These are phyloP conservation scores for Dictyostelium capitatum DNA, from an alignment of 78 protist species.

Conservation along the genomic window DNA sequence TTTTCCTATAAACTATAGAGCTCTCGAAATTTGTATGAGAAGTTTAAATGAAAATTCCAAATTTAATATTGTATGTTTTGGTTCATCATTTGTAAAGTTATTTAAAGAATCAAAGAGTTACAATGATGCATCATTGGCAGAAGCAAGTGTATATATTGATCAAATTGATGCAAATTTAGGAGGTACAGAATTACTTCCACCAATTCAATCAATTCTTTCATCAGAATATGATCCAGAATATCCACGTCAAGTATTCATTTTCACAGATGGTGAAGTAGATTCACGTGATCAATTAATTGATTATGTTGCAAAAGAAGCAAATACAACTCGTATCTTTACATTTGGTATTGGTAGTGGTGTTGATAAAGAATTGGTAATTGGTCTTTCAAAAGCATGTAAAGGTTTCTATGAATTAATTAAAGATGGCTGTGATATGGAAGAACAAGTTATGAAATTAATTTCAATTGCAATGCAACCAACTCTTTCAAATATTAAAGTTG, in stretches of 20 bases:
- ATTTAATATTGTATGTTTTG: constrained; percentile 76
- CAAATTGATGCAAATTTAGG: constrained; percentile 69
- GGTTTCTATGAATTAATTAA: constrained; percentile 70
- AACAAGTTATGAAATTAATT: constrained; percentile 45
- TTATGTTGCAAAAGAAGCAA: constrained; percentile 58
- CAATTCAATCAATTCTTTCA: constrained; percentile 45
- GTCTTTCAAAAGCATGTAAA: constrained; percentile 65
- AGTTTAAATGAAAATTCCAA: constrained; percentile 55
- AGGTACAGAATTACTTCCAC: constrained; percentile 60
- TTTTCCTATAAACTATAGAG: too few relatives aligned
- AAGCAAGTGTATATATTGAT: constrained; percentile 6
- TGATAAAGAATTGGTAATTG: constrained; percentile 48
- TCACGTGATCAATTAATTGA: constrained; percentile 53
- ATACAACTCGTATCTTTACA: constrained; percentile 69
- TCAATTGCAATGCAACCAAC: constrained; percentile 68
- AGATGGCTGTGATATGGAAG: constrained; percentile 39
- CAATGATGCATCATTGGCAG: constrained; percentile 36
- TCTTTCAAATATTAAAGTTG: constrained; percentile 44
- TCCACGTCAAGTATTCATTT: constrained; percentile 81
- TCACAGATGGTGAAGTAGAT: constrained; percentile 79
- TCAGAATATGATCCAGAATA: constrained; percentile 12
- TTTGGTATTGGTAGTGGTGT: constrained; percentile 81
- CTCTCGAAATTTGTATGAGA: constrained; percentile 53
- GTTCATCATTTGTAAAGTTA: neutral
- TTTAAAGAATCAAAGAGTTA: constrained; percentile 7